Percentiles rank a stretch among this genome's conserved stretches.
phyloP scores from a whole-genome alignment of 768 basidiomycete species.

The Grammothele lineata region DNA sequence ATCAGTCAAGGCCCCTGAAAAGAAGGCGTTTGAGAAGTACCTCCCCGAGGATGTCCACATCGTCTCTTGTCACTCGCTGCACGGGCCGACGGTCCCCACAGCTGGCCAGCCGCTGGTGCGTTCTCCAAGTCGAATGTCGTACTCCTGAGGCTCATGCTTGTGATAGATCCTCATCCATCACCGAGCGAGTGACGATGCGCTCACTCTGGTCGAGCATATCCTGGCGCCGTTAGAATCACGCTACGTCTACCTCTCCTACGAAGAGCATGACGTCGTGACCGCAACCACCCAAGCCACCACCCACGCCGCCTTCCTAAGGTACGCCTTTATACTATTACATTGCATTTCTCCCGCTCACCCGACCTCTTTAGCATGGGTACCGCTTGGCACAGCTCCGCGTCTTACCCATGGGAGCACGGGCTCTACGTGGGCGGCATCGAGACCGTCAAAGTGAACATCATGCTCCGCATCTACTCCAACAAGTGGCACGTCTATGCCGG shows the following conservation, averaged over 20 bases:
- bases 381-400: conserved; percentile 74
- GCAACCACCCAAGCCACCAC: conserved; percentile 99
- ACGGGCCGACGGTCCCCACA: conserved; percentile 87
- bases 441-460: conserved; percentile 96
- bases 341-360: neutral
- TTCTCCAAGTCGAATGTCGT: neutral
- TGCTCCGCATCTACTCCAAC: conserved; percentile 93
- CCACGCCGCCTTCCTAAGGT: conserved; percentile 97
- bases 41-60: conserved; percentile 86
- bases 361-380: conserved; percentile 81
- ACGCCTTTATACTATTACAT: conserved; percentile 2
- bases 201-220: conserved; percentile 76
- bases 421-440: conserved; percentile 97
- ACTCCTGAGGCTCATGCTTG: neutral
- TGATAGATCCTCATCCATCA: conserved; percentile 83
- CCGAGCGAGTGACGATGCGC: conserved; percentile 68
- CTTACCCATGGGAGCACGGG: conserved; percentile 95
- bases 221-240: conserved; percentile 77
- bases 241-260: conserved; percentile 91
- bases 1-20: conserved; percentile 94
- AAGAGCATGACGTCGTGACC: conserved; percentile 93
- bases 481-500: conserved; percentile 99
- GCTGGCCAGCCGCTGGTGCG: conserved; percentile 84
- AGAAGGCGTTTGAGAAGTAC: conserved; percentile 80
- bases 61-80: conserved; percentile 90